These are phyloP conservation scores for Pholiota adiposa DNA, from an alignment of 1,284 basidiomycete genomes.

Conservation along the genomic window DNA sequence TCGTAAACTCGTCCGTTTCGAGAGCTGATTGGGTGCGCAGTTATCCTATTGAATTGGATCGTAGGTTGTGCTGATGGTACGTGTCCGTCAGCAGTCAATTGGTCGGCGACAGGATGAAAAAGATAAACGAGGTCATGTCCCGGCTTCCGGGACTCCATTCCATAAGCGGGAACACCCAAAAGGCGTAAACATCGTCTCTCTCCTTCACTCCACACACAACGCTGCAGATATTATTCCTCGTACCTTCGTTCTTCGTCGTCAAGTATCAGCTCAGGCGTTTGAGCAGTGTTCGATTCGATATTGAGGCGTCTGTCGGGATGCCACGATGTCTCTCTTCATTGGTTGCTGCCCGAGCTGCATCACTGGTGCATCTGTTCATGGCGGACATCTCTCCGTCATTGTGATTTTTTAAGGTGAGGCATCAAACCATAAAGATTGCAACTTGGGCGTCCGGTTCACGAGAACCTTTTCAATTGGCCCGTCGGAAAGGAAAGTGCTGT, in stretches of 20 bases:
- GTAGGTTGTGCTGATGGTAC: background rate
- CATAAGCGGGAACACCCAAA: conserved; percentile 5
- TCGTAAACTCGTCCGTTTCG: conserved; percentile 1
- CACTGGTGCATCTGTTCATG: background rate
- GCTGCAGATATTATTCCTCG: too few species aligned
- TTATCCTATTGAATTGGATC: background rate
- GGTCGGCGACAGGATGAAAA: background rate
- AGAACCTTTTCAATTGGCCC: background rate
- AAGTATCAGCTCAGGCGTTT: too few species aligned
- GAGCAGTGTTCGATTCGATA: too few species aligned
- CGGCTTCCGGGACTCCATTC: background rate
- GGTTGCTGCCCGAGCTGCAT: background rate
- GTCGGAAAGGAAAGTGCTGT: background rate
- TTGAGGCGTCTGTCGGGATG: background rate
- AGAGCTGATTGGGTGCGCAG: background rate
- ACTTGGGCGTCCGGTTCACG: background rate
- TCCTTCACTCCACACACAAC: too few species aligned
- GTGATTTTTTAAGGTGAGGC: background rate
- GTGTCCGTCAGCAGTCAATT: background rate
- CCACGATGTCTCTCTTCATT: background rate
- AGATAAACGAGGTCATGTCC: conserved; percentile 3
- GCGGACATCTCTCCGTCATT: background rate
- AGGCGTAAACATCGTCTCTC: background rate
- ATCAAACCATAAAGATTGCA: background rate
- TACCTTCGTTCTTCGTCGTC: too few species aligned